Evolutionary conservation across 2,329 filamentous ascomycete species (phyloP), one percentile per base, ranked within the genome.

Genomic region (Stemphylium lycopersici): DNA sequence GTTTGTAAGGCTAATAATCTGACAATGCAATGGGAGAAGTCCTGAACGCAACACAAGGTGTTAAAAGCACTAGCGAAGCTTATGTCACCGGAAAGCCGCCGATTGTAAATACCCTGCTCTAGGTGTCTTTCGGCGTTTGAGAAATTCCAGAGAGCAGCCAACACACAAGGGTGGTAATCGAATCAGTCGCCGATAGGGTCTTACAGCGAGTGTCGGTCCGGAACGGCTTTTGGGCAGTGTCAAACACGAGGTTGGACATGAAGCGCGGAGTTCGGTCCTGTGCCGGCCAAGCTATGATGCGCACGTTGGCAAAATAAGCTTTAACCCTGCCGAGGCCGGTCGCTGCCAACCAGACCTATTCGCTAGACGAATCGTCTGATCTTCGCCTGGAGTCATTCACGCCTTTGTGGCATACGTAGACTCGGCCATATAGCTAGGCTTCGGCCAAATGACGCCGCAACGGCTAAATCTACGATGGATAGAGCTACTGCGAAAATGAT

Each of bases 231-330:
- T 40, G 45, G 22, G 12, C 6, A 12, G 16, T 29, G 26, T 32
- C 13, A 24, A 4, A 26, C 26, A 22, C 12, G 26, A 13, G 7
- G 26, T 22, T 24, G 16, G 36, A 12, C 26, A 15, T 39, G 12
- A 34, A 32, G 26, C 36, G 18, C 29, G 45, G n/a, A 26, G 16
- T 32, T 48, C 45, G 45, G 45, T 40, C 36, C 36, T 48, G 45
- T 8, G 45, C 40, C 45, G 36, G 45, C 8, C 26, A 33, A 11
- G 39, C 29, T 40, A 15, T 40, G 4, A 22, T 38, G 36, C 36
- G 16, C 36, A 38, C 36, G 36, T 38, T 38, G 36, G 16, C 36
- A 38, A 12, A 16, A 22, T 38, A 20, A 38, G 36, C 36, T 18
- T 18, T 38, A 38, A 40, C 29, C 18, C 36, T n/a, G 26, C 18